Conservation (phyloP, 208 protist genomes). For the Jaenimonas drosophilae region DNA sequence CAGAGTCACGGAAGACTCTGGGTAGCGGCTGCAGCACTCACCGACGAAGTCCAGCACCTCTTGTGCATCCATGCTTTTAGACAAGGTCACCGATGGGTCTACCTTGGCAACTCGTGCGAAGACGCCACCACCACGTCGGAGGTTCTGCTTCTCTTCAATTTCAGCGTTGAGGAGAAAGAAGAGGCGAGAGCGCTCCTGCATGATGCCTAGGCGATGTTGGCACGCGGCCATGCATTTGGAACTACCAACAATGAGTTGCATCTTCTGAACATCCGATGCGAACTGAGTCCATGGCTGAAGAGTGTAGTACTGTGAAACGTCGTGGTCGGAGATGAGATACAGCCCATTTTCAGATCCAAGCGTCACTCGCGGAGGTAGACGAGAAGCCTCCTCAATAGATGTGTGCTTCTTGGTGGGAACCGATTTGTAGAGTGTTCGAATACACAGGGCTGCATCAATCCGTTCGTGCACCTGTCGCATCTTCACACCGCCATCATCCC, state of each 20-base stretch:
- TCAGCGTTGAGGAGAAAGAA: conserved; percentile 86
- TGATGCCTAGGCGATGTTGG: conserved; percentile 83
- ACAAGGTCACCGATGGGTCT: conserved; percentile 65
- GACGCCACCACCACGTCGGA: conserved; percentile 71
- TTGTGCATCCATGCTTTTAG: conserved; percentile 64
- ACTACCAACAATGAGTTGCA: conserved; percentile 68
- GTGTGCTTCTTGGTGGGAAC: not conserved
- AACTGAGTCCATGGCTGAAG: conserved; percentile 54
- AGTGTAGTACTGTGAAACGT: conserved; percentile 17
- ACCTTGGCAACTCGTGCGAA: conserved; percentile 79
- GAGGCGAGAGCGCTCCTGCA: conserved; percentile 88
- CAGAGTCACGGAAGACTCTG: conserved; percentile 35
- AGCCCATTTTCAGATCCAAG: conserved; percentile 48
- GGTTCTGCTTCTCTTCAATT: conserved; percentile 72
- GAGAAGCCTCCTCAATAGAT: conserved; percentile 5
- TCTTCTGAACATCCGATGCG: conserved; percentile 52
- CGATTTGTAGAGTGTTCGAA: conserved; percentile 59
- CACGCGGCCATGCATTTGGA: conserved; percentile 65
- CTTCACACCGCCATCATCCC: conserved; percentile 81
- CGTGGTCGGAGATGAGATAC: conserved; percentile 57
- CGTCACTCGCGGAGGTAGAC: conserved; percentile 17
- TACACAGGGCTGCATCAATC: conserved; percentile 56
- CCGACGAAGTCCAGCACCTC: conserved; percentile 73
- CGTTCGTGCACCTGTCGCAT: conserved; percentile 80
- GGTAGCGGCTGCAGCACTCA: conserved; percentile 50